Conservation (phyloP, 2,329 filamentous ascomycete species). For the Diaporthe ampelina region DNA sequence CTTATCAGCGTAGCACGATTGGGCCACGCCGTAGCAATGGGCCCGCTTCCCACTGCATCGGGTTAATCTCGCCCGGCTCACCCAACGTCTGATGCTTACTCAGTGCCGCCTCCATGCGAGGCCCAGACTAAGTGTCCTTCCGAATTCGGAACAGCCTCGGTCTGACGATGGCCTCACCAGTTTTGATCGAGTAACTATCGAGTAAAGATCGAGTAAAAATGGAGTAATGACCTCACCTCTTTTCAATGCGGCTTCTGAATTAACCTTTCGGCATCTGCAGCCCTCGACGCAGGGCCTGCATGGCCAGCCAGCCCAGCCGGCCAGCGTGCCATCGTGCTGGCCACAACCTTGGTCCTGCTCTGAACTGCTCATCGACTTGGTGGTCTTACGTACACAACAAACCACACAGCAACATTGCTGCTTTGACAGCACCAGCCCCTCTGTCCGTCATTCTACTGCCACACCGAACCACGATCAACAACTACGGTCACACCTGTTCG, state of each 20-base stretch:
- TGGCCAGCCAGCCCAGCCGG: neutral
- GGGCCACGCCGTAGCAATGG: neutral
- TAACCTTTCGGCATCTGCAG: neutral
- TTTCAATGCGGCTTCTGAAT: neutral
- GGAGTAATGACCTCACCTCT: conserved; percentile 26
- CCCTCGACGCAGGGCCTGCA: conserved; percentile 20
- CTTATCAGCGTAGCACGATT: conserved; percentile 26
- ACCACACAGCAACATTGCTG: neutral
- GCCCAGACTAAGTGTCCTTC: conserved; percentile 5
- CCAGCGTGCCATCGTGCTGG: neutral
- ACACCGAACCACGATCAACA: neutral
- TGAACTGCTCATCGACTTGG: neutral
- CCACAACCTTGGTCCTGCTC: neutral
- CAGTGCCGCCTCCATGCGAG: neutral
- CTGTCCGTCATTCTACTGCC: no score
- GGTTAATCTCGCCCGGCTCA: conserved; percentile 23
- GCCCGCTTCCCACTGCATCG: neutral
- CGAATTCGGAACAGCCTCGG: conserved; percentile 19
- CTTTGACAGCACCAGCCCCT: no score
- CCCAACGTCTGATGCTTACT: conserved; percentile 1
- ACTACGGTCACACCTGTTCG: neutral
- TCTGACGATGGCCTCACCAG: conserved; percentile 15
- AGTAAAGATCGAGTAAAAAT: conserved; percentile 40
- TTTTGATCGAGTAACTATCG: conserved; percentile 40
- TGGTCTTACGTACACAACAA: neutral